Base-by-base conservation (phyloP, 2,329 filamentous ascomycete species). In the Falciphora oryzae region DNA sequence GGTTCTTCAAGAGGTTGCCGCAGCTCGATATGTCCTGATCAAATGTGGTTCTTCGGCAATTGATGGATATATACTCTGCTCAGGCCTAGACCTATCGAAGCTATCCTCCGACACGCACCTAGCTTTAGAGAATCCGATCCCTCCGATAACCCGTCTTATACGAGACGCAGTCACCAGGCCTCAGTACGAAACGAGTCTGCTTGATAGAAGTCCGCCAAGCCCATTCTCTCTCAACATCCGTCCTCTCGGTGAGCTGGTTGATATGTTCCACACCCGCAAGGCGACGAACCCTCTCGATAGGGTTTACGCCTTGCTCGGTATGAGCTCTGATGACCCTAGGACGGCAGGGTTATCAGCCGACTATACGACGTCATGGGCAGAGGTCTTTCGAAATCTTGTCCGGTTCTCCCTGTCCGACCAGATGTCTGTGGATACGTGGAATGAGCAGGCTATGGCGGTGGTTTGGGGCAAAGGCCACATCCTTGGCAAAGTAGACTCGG, bases 281-380 rank as follows among this genome's bases (percentile, higher is more conserved):
- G 59, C 59, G 14, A 22, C 22, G 10, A 25, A 61, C 25, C 32
- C 27, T 35, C 59, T 13, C n/a, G 59, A 61, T 22, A 61, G 50
- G 25, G 44, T 61, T 13, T 61, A 61, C n/a, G 59, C 59, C 18
- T 27, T 61, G 25, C 59, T 61, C 27, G 59, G 59, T 8, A 61
- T 61, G 59, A 28, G 31, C 8, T 53, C 35, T 10, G 59, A 61
- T 28, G 38, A 32, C 32, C 32, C 32, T 11, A 32, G 32, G 11
- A 11, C 38, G 11, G 38, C 38, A 7, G 38, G 11, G 16, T 6
- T 50, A 4, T 18, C 4, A 7, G 14, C 38, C 14, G 11, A 50
- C 38, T 50, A 50, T 11, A 22, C 6, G 38, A 22, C 14, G 2
- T 7, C 38, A 22, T 50, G 38, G 38, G 16, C 6, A 50, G 38